Evolutionary conservation across 495 filamentous ascomycete species (phyloP).

Genomic region (Umbilicaria muhlenbergii): DNA sequence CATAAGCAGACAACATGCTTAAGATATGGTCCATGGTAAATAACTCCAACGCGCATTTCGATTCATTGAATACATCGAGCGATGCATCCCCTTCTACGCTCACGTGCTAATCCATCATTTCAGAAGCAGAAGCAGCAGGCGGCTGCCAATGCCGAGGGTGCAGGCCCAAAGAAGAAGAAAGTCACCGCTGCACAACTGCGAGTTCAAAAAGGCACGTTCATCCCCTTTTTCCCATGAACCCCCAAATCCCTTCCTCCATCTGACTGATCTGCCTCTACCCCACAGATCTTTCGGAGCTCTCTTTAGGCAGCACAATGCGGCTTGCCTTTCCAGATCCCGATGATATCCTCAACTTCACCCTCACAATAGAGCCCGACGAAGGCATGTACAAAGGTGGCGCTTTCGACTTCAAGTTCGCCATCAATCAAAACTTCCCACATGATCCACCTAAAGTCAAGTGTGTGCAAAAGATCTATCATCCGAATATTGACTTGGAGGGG

Average conservation of each 20-base stretch:
- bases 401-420: constrained; percentile 83
- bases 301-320: constrained; percentile 79
- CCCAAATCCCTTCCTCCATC: background rate
- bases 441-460: constrained; percentile 97
- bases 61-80: background rate
- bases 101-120: constrained; percentile 2
- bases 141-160: constrained; percentile 68
- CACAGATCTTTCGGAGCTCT: constrained; percentile 81
- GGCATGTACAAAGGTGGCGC: constrained; percentile 89
- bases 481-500: constrained; percentile 94
- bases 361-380: constrained; percentile 91
- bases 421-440: constrained; percentile 91
- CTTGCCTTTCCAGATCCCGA: constrained; percentile 87
- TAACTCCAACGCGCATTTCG: constrained; percentile 2
- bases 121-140: constrained; percentile 93
- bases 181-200: constrained; percentile 91
- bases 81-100: constrained; percentile 6
- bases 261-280: constrained; percentile 2
- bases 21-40: constrained; percentile 99
- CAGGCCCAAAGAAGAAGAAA: constrained; percentile 85
- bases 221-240: background rate
- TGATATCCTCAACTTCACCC: constrained; percentile 89
- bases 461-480: constrained; percentile 96
- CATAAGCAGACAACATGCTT: constrained; percentile 52
- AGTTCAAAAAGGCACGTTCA: constrained; percentile 73